Conservation (phyloP, 2,329 filamentous ascomycete genomes). For the Aspergillus ibericus region DNA sequence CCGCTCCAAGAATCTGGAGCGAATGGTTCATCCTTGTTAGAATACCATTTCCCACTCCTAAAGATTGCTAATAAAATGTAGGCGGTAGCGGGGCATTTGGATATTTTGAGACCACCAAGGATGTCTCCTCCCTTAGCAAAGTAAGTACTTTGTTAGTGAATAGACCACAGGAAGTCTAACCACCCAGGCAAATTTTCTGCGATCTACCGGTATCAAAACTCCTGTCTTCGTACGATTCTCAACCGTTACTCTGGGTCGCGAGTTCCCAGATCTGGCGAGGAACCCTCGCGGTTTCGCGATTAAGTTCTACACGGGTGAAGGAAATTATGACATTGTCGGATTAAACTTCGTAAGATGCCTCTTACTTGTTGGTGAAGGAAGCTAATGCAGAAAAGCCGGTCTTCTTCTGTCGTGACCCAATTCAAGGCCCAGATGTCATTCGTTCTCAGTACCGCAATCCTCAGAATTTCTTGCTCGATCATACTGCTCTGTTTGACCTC, state of each 20-base stretch:
- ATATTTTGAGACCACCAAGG: conserved; percentile 27
- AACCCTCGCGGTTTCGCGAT: conserved; percentile 52
- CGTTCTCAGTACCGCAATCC: conserved; percentile 50
- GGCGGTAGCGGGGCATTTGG: conserved; percentile 27
- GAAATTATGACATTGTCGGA: conserved; percentile 52
- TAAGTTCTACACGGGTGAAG: conserved; percentile 52
- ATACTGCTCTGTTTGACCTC: conserved; percentile 51
- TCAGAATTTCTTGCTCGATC: conserved; percentile 51
- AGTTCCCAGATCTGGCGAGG: conserved; percentile 48
- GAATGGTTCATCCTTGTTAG: conserved; percentile 34
- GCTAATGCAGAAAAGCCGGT: conserved; percentile 35
- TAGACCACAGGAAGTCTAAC: not conserved
- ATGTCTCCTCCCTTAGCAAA: conserved; percentile 18
- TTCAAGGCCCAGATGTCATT: conserved; percentile 51
- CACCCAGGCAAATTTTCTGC: conserved; percentile 41
- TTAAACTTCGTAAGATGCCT: conserved; percentile 41
- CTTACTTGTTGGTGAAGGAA: too few relatives aligned
- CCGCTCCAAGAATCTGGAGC: conserved; percentile 54
- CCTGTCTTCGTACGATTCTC: conserved; percentile 48
- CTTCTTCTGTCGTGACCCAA: conserved; percentile 53
- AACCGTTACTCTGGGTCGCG: conserved; percentile 46
- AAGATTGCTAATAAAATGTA: not conserved
- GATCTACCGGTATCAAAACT: conserved; percentile 43
- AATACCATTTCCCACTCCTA: not conserved
- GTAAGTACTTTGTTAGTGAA: not conserved